Base-by-base conservation (phyloP, 345 rosid species). In the Draba incana region DNA sequence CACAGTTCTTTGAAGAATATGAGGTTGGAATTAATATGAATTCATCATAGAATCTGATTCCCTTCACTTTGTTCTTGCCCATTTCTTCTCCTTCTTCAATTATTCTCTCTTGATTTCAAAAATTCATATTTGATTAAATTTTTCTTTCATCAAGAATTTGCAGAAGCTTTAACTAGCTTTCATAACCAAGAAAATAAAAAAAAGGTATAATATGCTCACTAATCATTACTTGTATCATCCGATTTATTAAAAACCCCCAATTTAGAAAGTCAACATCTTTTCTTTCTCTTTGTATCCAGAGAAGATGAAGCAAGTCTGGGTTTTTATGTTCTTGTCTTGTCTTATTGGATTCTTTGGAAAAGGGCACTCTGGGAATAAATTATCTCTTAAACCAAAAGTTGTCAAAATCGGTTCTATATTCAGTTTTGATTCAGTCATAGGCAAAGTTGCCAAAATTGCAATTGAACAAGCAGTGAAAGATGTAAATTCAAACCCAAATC, bases 401-500 rank as follows among this genome's bases (percentile, higher is more conserved):
- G 88, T 87, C 33, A 84, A 81, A 51, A 63, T 90, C 66, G 97
- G 98, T 54, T 87, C 95, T 15, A 68, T 93, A 59, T 85, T 93
- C 79, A 57, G 78, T n/a, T 71, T 79, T 33, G 59, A 86, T 56
- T 86, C 99, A 50, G 75, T 83, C 41, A 83, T 88, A 30, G 99
- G 97, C 61, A 84, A 75, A 80, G 95, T 82, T 59, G 96, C 99
- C 54, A 84, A 88, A 84, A 77, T 88, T 76, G 96, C 97, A 24
- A 90, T 93, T 24, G 73, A 84, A 6, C 87, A 90, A 81, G 98
- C 98, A 74, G 84, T 88, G 49, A 87, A 88, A 72, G 98, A 93
- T 82, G 91, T 93, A 27, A 93, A 93, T 54, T 77, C 86, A 51
- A 80, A 84, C 61, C 84, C 84, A 0, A 71, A 80, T 81, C 75